Base-by-base conservation (phyloP, 2,329 filamentous ascomycete species). In the Sarocladium kiliense region DNA sequence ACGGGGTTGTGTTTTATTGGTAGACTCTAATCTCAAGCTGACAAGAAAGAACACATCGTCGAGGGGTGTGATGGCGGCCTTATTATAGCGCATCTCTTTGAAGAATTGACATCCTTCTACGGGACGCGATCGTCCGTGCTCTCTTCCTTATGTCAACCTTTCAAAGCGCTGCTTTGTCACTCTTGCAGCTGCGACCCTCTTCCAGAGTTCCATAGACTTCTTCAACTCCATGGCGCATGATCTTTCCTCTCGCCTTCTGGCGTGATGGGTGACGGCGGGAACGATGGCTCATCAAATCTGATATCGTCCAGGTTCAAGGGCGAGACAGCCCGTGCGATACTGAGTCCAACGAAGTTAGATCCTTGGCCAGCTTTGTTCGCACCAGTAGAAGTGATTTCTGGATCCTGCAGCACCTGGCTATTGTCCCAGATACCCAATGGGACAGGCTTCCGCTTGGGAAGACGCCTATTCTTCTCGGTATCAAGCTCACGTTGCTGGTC, bases 401-500 rank as follows among this genome's bases (percentile, higher is more conserved):
- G 25, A 36, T 14, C 12, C 14, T 11, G 25, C 25, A 30, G n/a
- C n/a, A n/a, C n/a, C n/a, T n/a, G n/a, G n/a, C n/a, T n/a, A 6
- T 16, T 47, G 3, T 36, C 18, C 7, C n/a, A 16, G 4, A n/a
- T 36, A 18, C 12, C 26, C 3, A 18, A 3, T 3, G 30, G 47
- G 4, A 51, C 47, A 23, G 47, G 47, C 25, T 51, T 51, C 12
- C 47, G 26, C 14, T 21, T 12, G 9, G 47, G 47, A 18, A 23
- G 30, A 10, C 47, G 47, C 19, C 47, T 32, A 27, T 34, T 18
- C 47, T 51, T 26, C 30, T 51, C 47, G 2, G 11, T 51, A 25
- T 51, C 47, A 10, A 51, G 47, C 18, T 51, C 47, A 14, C 47
- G 47, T 36, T 51, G 47, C 30, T 51, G 47, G 25, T 51, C 47